These are phyloP conservation scores for Diophrys sp. DNA, from an alignment of 73 alveolate genomes.

Conservation along the genomic window DNA sequence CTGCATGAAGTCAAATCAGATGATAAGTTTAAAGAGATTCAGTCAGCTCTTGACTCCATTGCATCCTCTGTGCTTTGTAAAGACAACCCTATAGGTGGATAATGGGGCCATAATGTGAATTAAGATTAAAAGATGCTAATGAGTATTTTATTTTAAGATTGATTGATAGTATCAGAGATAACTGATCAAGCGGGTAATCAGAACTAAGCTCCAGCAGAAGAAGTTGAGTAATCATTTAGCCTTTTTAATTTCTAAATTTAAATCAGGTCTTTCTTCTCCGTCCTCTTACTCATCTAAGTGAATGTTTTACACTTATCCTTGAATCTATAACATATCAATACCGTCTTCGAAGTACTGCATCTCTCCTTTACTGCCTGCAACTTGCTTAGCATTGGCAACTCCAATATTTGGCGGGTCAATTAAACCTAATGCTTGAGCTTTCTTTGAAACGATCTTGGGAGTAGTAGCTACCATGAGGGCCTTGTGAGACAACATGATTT, in stretches of 20 bases:
- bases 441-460: slow-evolving; percentile 40
- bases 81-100: not conserved
- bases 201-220: too few relatives aligned
- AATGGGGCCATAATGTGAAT: not conserved
- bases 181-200: too few relatives aligned
- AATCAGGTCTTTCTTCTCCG: slow-evolving; percentile 44
- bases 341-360: slow-evolving; percentile 30
- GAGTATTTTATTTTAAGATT: too few relatives aligned
- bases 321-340: slow-evolving; percentile 24
- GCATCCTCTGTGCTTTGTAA: not conserved
- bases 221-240: not conserved
- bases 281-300: slow-evolving; percentile 41
- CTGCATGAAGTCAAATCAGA: not conserved
- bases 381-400: not conserved
- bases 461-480: slow-evolving; percentile 59
- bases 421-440: slow-evolving; percentile 37
- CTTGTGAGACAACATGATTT: slow-evolving; percentile 51
- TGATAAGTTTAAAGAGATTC: too few relatives aligned
- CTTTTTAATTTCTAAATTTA: slow-evolving; percentile 15
- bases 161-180: too few relatives aligned
- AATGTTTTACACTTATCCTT: slow-evolving; percentile 16
- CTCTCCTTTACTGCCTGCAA: slow-evolving; percentile 12
- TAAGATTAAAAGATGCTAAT: not conserved
- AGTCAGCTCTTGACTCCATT: too few relatives aligned
- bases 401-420: not conserved